A percentile compares a stretch with the other conserved stretches of the same genome.
Conservation (phyloP, 2,329 filamentous ascomycete species). For the Emericellopsis atlantica region DNA sequence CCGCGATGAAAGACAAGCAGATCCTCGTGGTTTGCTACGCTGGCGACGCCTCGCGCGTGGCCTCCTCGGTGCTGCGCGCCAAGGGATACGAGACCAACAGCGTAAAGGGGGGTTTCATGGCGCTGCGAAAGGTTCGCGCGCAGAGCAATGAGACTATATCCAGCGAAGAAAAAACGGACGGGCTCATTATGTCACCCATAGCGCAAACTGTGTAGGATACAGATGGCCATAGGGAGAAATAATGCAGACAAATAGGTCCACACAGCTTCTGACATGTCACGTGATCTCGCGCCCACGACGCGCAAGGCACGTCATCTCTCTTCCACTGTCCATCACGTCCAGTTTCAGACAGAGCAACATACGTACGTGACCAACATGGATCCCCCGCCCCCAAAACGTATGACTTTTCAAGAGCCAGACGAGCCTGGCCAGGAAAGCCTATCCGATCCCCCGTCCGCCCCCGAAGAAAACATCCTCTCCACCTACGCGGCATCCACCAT, state of each 20-base stretch:
- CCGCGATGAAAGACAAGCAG: constrained; percentile 15
- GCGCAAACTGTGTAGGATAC: not conserved
- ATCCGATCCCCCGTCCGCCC: not conserved
- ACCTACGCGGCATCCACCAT: constrained; percentile 20
- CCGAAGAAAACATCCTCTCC: not conserved
- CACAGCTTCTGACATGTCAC: too few species aligned
- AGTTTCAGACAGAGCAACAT: too few species aligned
- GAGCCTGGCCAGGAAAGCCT: too few species aligned
- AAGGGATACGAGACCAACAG: constrained; percentile 33
- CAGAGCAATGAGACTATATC: not conserved
- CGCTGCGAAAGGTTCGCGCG: not conserved
- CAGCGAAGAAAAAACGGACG: too few species aligned
- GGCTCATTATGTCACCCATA: not conserved
- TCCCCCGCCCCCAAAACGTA: too few species aligned
- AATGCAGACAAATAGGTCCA: too few species aligned
- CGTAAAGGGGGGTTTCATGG: constrained; percentile 24
- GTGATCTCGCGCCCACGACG: too few species aligned
- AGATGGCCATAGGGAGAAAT: too few species aligned
- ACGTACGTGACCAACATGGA: too few species aligned
- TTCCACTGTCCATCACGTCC: too few species aligned
- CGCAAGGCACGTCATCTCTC: too few species aligned
- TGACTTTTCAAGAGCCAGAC: too few species aligned
- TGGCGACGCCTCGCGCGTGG: constrained; percentile 40
- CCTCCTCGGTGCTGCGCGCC: constrained; percentile 37
- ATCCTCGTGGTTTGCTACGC: constrained; percentile 38